phyloP scores from a whole-genome alignment of 768 basidiomycete species.

The Rhodocollybia butyracea region DNA sequence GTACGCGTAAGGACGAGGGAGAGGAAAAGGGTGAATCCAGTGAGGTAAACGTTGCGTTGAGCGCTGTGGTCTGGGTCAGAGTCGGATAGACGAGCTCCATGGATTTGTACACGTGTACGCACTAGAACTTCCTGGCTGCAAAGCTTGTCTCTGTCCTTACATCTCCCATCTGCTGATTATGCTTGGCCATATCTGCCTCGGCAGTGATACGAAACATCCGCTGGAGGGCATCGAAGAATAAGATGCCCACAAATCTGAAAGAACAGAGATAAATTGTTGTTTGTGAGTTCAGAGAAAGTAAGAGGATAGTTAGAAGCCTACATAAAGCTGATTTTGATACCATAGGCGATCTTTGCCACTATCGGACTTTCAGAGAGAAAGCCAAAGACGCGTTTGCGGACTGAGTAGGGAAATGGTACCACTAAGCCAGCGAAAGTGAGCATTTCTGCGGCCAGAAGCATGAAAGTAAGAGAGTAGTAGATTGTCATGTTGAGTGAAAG shows the following conservation, averaged over 20 bases:
- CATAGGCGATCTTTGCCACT: conserved; percentile 86
- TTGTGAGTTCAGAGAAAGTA: background rate
- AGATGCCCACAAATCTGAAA: conserved; percentile 72
- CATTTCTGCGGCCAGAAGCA: conserved; percentile 85
- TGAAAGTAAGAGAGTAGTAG: conserved; percentile 78
- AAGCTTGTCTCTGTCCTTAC: conserved; percentile 83
- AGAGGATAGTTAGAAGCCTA: conserved; percentile 33
- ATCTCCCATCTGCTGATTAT: conserved; percentile 47
- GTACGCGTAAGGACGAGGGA: conserved; percentile 92
- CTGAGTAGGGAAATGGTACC: conserved; percentile 74
- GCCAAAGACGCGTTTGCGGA: conserved; percentile 68
- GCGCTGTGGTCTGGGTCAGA: conserved; percentile 42
- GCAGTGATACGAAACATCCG: conserved; percentile 83
- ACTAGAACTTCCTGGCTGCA: conserved; percentile 94
- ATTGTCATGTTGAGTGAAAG: conserved; percentile 20
- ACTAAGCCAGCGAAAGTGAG: conserved; percentile 82
- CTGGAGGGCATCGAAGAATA: conserved; percentile 91
- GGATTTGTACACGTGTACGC: conserved; percentile 23
- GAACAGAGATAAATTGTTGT: background rate
- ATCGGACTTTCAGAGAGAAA: conserved; percentile 68
- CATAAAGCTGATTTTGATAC: conserved; percentile 94
- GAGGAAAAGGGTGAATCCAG: conserved; percentile 92
- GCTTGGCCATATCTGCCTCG: conserved; percentile 67
- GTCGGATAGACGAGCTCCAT: background rate
- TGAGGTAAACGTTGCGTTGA: conserved; percentile 90